phyloP scores from a whole-genome alignment of 345 rosid genomes.

The Lepidium aucheri region DNA sequence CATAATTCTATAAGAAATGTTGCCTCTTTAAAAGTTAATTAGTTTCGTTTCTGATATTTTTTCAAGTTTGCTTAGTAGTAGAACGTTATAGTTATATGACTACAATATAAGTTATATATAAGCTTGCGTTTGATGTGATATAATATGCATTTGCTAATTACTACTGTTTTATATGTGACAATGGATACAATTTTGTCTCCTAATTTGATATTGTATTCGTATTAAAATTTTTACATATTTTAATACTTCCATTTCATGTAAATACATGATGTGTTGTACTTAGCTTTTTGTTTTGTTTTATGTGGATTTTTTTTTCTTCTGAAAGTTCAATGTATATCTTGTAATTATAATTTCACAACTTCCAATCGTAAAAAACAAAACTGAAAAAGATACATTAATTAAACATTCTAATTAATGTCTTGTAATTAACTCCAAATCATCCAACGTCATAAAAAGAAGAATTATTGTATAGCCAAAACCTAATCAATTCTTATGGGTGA shows the following conservation, averaged over 20 bases:
- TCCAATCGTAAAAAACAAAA: neutral
- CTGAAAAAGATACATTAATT: neutral
- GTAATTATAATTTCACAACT: neutral
- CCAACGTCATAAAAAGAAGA: neutral
- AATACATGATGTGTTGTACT: neutral
- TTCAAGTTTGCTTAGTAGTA: conserved; percentile 7
- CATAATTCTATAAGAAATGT: conserved; percentile 3
- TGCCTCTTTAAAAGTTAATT: neutral
- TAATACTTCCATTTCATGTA: neutral
- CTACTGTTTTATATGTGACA: neutral
- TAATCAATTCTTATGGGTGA: neutral
- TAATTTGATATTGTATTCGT: neutral
- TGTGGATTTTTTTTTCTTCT: neutral
- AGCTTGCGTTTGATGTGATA: neutral
- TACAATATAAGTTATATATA: conserved; percentile 1
- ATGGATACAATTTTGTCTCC: conserved; percentile 13
- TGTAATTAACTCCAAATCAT: neutral
- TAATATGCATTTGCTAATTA: neutral
- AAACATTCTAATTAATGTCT: neutral
- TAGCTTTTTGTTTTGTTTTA: neutral
- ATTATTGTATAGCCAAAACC: neutral
- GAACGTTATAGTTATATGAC: neutral
- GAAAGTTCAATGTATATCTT: neutral
- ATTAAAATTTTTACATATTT: neutral
- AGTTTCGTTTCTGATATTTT: neutral